phyloP scores from a whole-genome alignment of 345 rosid genomes.

The Citrus maxima region DNA sequence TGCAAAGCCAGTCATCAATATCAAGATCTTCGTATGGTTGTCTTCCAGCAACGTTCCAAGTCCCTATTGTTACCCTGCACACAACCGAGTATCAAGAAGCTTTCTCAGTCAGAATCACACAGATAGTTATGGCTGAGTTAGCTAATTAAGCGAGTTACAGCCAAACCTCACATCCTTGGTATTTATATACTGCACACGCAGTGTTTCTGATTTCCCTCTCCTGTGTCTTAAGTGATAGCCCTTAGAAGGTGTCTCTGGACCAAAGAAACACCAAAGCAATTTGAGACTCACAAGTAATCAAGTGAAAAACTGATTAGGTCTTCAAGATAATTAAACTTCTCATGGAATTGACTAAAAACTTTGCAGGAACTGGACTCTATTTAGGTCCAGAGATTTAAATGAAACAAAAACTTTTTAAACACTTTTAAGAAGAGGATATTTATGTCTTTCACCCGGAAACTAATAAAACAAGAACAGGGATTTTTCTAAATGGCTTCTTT shows the following conservation, averaged over 20 bases:
- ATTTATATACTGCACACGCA: conserved; percentile 88
- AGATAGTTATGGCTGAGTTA: neutral
- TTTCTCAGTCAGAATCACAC: neutral
- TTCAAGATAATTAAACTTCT: conserved; percentile 1
- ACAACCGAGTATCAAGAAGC: conserved; percentile 4
- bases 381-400: neutral
- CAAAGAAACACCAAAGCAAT: conserved; percentile 8
- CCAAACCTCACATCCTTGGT: conserved; percentile 86
- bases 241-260: conserved; percentile 44
- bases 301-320: neutral
- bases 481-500: neutral
- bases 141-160: neutral
- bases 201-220: conserved; percentile 94
- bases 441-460: neutral
- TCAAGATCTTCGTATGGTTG: conserved; percentile 68
- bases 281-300: neutral
- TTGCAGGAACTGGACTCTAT: neutral
- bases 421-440: neutral
- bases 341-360: neutral
- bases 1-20: conserved; percentile 85
- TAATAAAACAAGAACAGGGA: neutral
- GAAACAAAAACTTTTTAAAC: neutral
- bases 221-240: conserved; percentile 59
- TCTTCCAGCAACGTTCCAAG: conserved; percentile 99
- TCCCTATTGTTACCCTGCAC: conserved; percentile 70